A percentile compares a stretch with the other conserved stretches of the same genome.
Evolutionary conservation across 139 green algal genomes (phyloP).

Genomic region (Picocystis salinarum): DNA sequence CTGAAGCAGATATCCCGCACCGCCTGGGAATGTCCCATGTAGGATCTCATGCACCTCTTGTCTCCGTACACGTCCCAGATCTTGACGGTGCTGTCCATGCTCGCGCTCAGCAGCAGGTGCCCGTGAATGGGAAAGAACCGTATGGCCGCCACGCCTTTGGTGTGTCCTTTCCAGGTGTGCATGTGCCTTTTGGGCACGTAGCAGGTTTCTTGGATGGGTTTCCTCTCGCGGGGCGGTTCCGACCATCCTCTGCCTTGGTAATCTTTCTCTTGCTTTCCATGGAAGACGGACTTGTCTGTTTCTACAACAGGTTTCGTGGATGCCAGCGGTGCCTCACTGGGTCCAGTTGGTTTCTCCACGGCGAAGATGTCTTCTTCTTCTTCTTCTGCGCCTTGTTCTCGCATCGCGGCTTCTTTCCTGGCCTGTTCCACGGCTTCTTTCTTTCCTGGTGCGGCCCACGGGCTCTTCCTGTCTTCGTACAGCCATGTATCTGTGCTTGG

Average conservation of each 20-base stretch:
- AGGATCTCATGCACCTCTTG: conserved; percentile 82
- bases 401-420: too few relatives aligned
- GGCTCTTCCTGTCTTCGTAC: too few relatives aligned
- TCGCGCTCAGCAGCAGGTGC: conserved; percentile 83
- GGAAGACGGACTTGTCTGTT: conserved; percentile 22
- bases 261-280: conserved; percentile 23
- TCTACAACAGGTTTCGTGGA: too few relatives aligned
- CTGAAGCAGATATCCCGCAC: conserved; percentile 82
- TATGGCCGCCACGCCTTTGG: conserved; percentile 76
- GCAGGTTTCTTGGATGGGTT: conserved; percentile 26
- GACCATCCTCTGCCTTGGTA: conserved; percentile 31
- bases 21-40: conserved; percentile 80
- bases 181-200: conserved; percentile 84
- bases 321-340: too few relatives aligned
- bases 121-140: conserved; percentile 77
- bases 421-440: too few relatives aligned
- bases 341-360: too few relatives aligned
- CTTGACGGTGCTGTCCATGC: conserved; percentile 86
- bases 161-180: conserved; percentile 82
- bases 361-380: too few relatives aligned
- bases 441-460: too few relatives aligned
- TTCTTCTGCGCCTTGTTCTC: too few relatives aligned
- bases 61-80: conserved; percentile 83
- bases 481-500: too few relatives aligned
- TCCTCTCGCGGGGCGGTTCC: conserved; percentile 32